A percentile compares a stretch with the other conserved stretches of the same genome.
Evolutionary conservation across 805 yeast species (phyloP).

Genomic region (Priceomyces castillae): DNA sequence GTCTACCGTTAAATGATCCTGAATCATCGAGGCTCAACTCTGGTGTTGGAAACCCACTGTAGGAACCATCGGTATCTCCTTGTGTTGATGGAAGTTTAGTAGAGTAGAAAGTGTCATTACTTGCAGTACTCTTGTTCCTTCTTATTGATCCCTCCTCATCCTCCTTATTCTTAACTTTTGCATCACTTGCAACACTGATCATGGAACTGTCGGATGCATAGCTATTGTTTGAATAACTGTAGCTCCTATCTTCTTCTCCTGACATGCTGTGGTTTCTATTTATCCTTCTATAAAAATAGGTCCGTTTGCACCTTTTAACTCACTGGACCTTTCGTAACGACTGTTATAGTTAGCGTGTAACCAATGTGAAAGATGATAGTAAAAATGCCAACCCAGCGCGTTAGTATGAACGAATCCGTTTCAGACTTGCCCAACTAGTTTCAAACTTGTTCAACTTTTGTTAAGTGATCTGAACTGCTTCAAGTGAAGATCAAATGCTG

Average conservation of each 20-base stretch:
- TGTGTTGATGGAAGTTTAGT: conserved; percentile 13
- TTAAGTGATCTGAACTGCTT: neutral
- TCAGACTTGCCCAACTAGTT: neutral
- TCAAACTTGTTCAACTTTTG: neutral
- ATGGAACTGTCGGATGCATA: conserved; percentile 3
- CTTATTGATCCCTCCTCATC: neutral
- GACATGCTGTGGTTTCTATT: conserved; percentile 1
- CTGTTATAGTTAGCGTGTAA: neutral
- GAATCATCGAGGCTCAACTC: conserved; percentile 16
- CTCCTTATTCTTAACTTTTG: neutral
- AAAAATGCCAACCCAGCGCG: neutral
- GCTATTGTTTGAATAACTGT: conserved; percentile 2
- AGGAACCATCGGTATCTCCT: neutral
- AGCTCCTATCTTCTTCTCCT: conserved; percentile 5
- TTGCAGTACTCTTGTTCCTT: conserved; percentile 5
- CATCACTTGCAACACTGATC: conserved; percentile 1
- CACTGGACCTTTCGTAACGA: neutral
- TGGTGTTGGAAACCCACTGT: conserved; percentile 26
- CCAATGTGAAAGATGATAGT: neutral
- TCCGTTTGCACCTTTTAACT: neutral
- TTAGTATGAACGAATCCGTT: neutral
- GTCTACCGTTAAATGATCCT: conserved; percentile 6
- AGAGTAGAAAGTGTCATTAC: conserved; percentile 18
- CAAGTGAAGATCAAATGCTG: neutral
- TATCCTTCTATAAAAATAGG: neutral